Percentiles rank a stretch among this genome's conserved stretches.
Evolutionary conservation across 1,284 basidiomycete species (phyloP).

Genomic region (Cystobasidium pallidum): DNA sequence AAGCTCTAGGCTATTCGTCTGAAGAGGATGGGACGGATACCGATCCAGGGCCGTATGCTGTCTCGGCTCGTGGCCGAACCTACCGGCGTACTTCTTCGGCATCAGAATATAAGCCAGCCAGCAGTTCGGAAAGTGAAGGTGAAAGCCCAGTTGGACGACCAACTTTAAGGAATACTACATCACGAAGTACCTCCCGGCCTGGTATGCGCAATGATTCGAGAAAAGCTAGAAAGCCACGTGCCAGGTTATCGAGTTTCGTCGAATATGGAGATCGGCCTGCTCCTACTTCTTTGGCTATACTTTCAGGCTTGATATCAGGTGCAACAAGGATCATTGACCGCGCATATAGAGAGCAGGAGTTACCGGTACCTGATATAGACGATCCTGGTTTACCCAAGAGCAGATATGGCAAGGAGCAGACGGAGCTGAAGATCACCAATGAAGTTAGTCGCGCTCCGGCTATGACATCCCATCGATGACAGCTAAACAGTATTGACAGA

Average conservation of each 20-base stretch:
- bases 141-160: constrained; percentile 7
- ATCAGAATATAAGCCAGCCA: not conserved
- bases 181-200: constrained; percentile 9
- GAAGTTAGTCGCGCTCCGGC: constrained; percentile 4
- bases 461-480: not conserved
- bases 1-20: constrained; percentile 40
- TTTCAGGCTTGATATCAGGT: constrained; percentile 36
- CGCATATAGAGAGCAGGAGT: constrained; percentile 35
- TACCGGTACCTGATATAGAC: constrained; percentile 44
- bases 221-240: constrained; percentile 10
- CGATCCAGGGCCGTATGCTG: constrained; percentile 40
- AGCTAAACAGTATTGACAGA: not conserved
- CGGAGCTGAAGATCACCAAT: constrained; percentile 37
- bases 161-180: not conserved
- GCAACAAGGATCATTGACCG: constrained; percentile 41
- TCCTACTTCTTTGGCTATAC: constrained; percentile 34
- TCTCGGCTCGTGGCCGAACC: constrained; percentile 20
- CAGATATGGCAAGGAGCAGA: constrained; percentile 41
- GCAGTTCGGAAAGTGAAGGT: not conserved
- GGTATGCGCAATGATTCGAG: not conserved
- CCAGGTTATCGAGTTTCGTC: constrained; percentile 29
- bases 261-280: constrained; percentile 39
- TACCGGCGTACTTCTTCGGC: constrained; percentile 26
- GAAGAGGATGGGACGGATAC: constrained; percentile 30
- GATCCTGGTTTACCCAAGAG: constrained; percentile 43